Conservation (phyloP, 805 yeast species). For the Nakazawaea ernobii region DNA sequence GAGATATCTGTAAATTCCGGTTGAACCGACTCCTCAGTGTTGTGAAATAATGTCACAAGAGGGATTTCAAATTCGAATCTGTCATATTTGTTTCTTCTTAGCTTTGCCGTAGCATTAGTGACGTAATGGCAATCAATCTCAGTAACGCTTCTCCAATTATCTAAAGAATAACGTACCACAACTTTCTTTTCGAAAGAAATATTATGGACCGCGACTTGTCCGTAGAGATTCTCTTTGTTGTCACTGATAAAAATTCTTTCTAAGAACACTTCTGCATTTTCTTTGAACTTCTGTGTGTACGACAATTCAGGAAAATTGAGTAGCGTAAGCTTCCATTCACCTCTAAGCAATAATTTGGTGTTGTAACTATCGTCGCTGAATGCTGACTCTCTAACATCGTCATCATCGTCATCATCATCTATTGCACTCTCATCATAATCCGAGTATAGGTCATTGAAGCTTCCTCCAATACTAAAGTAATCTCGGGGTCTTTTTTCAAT, state of each 20-base stretch:
- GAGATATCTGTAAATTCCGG: slow-evolving; percentile 6
- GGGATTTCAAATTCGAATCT: slow-evolving; percentile 64
- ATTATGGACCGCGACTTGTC: slow-evolving; percentile 77
- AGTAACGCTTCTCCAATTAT: slow-evolving; percentile 71
- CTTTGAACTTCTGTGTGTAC: slow-evolving; percentile 38
- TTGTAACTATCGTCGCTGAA: slow-evolving; percentile 15
- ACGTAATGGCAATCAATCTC: slow-evolving; percentile 62
- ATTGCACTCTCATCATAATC: slow-evolving; percentile 22
- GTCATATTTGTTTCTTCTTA: slow-evolving; percentile 53
- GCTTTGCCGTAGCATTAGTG: slow-evolving; percentile 45
- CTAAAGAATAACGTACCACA: slow-evolving; percentile 66
- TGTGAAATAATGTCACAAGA: slow-evolving; percentile 34
- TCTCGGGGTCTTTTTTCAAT: slow-evolving; percentile 27
- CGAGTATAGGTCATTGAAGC: slow-evolving; percentile 22
- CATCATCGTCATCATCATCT: slow-evolving; percentile 13
- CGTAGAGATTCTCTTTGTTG: slow-evolving; percentile 55
- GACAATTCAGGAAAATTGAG: slow-evolving; percentile 38
- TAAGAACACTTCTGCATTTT: slow-evolving; percentile 45
- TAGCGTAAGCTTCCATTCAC: slow-evolving; percentile 39
- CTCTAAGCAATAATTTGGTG: slow-evolving; percentile 9
- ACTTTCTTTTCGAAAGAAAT: slow-evolving; percentile 63
- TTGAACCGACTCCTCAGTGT: slow-evolving; percentile 10
- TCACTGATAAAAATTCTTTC: slow-evolving; percentile 57
- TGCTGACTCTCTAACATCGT: slow-evolving; percentile 14
- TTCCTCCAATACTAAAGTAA: slow-evolving; percentile 17